Base-by-base conservation (phyloP, 441 rosid species). In the Euphorbia celastroides region DNA sequence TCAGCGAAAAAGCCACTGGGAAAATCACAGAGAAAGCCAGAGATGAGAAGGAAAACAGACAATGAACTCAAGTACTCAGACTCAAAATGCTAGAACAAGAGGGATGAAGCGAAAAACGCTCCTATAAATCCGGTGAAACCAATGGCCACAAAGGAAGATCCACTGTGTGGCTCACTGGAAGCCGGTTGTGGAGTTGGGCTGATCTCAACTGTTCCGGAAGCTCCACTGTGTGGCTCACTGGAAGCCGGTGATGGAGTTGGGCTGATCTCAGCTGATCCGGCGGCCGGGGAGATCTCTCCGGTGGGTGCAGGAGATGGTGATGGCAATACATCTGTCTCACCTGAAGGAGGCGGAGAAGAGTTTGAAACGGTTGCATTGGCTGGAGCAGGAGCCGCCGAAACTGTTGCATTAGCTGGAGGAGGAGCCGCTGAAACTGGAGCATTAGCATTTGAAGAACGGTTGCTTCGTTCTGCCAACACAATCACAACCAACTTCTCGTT, bases 401-500 rank as follows among this genome's bases (percentile, higher is more conserved):
- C 38, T 3, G 38, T 34, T 34, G 38, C 38, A 9, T 34, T 34
- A 34, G 38, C 38, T 9, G 38, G 38, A 34, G 91, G 75, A 13
- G 85, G 78, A 38, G 86, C 68, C 62, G 62, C 59, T 38, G 78
- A 4, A 17, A 67, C 26, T 2, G 76, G 59, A 22, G 57, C 36
- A 34, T 70, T 74, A 64, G 64, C 58, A 46, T 20, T 67, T 4
- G 77, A 54, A 28, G 75, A 67, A 62, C 1, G 63, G 69, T 80
- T 78, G 77, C 78, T 80, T 69, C 97, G 80, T 59, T 85, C 83
- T 2, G 96, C 92, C 79, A 94, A 64, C 71, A 94, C 97, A 6
- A 80, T 70, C 0, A 83, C 72, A 20, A 57, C 71, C 20, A 93
- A 14, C 60, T 90, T 93, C 79, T 93, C 83, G 57, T 80, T 80